Base-by-base conservation (phyloP, 2,329 filamentous ascomycete species). In the Cordyceps javanica region DNA sequence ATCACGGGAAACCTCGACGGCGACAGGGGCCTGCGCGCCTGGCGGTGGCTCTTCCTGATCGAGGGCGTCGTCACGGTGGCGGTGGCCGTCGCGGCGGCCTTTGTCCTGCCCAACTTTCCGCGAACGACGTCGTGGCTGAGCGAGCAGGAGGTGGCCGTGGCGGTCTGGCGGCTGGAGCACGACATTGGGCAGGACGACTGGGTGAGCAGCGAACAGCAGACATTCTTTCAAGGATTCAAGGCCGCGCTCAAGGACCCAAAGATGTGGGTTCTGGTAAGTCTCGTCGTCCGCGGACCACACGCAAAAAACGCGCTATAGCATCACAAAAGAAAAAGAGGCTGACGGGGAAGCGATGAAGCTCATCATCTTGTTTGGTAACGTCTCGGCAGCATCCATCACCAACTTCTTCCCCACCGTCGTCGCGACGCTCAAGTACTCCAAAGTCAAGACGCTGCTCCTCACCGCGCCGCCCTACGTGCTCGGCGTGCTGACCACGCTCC, bases 1-100 rank as follows among this genome's bases (percentile, higher is more conserved):
- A 88, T 91, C 56, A 84, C 82, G 0, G 73, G 75, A n/a, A 82
- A 86, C 51, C 80, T 91, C 75, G 77, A 87, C 59, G 77, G 81
- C 2, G 70, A 71, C 0, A 71, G 70, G 80, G 86, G 85, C 0
- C 69, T 86, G 2, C 78, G 75, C 0, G 85, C 83, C 2, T 89
- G 85, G 86, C 75, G 84, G 13, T 69, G 67, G 68, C 62, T 69
- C 2, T 67, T 66, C 56, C 84, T 90, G 55, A 83, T 90, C 39
- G 87, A 90, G 68, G 87, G 87, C 25, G 75, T 77, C 16, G 77
- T 87, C 59, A 90, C 87, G 1, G 72, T 90, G 25, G 73, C 73
- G 6, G 75, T 90, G 28, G 86, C 87, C 14, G 67, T 83, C 6
- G 63, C 68, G 1, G 77, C 83, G 2, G 79, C 78, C 66, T 83